phyloP scores from a whole-genome alignment of 495 filamentous ascomycete genomes.

The Filosporella fistucella region DNA sequence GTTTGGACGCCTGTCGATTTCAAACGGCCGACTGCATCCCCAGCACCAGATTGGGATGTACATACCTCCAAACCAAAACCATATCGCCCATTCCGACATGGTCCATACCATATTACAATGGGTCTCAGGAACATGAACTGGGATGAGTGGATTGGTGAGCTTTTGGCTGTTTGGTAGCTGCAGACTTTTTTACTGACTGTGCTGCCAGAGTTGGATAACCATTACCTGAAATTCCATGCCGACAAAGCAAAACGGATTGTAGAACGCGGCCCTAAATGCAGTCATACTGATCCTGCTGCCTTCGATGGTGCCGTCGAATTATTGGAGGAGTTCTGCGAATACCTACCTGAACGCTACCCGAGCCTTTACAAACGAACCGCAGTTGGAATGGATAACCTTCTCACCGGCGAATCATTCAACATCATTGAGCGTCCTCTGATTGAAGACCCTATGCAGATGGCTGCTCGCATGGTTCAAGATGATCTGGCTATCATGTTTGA shows the following conservation, averaged over 20 bases:
- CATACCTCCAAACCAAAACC: conserved; percentile 68
- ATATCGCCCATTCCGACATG: conserved; percentile 82
- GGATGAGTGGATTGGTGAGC: conserved; percentile 77
- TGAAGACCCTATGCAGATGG: conserved; percentile 81
- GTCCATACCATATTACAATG: conserved; percentile 76
- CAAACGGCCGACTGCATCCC: conserved; percentile 57
- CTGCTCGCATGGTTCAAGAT: conserved; percentile 73
- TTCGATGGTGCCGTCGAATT: conserved; percentile 76
- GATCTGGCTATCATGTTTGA: conserved; percentile 89
- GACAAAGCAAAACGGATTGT: conserved; percentile 67
- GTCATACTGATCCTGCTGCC: conserved; percentile 66
- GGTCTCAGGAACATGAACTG: conserved; percentile 73
- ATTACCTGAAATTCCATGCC: conserved; percentile 72
- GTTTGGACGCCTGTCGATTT: conserved; percentile 72
- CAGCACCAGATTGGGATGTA: conserved; percentile 71
- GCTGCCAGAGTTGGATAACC: conserved; percentile 72
- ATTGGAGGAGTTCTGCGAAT: conserved; percentile 67
- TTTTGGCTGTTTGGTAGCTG: neutral
- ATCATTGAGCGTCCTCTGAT: conserved; percentile 58
- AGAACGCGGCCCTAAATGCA: conserved; percentile 68
- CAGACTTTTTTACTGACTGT: conserved; percentile 1
- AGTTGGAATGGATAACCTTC: conserved; percentile 64
- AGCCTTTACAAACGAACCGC: conserved; percentile 60
- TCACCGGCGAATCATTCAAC: conserved; percentile 71
- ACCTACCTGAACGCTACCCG: conserved; percentile 81